phyloP scores from a whole-genome alignment of 495 filamentous ascomycete species.

The Hypoxylon lenormandii region DNA sequence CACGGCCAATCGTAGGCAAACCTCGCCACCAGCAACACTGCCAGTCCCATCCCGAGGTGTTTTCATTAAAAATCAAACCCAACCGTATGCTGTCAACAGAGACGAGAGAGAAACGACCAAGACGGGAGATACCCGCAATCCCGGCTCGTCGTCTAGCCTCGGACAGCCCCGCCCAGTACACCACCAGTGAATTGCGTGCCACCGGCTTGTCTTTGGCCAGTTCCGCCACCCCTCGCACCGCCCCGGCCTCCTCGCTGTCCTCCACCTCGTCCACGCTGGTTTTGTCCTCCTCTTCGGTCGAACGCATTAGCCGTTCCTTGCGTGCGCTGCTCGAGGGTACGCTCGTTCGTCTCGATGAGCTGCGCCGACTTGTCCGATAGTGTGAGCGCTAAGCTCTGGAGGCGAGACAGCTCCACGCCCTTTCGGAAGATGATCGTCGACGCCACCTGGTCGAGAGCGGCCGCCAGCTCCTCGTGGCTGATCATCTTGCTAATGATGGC shows the following conservation, averaged over 20 bases:
- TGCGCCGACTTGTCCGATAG: conserved; percentile 94
- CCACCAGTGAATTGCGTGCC: conserved; percentile 70
- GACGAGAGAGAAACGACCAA: conserved; percentile 40
- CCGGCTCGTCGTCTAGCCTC: conserved; percentile 54
- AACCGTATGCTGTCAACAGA: conserved; percentile 49
- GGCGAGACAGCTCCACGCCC: conserved; percentile 94
- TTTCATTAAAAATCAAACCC: conserved; percentile 44
- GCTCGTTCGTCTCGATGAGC: conserved; percentile 96
- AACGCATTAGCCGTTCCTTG: conserved; percentile 95
- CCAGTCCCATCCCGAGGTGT: conserved; percentile 34
- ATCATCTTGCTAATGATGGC: conserved; percentile 99
- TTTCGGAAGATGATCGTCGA: conserved; percentile 98
- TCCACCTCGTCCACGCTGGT: conserved; percentile 76
- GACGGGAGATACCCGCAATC: conserved; percentile 12
- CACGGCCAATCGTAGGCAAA: conserved; percentile 16
- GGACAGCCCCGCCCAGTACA: conserved; percentile 67
- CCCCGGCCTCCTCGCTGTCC: conserved; percentile 75
- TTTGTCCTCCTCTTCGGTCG: conserved; percentile 83
- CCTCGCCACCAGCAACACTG: conserved; percentile 19
- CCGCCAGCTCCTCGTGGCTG: conserved; percentile 95
- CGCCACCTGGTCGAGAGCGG: conserved; percentile 97
- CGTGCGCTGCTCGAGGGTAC: conserved; percentile 94
- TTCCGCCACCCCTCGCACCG: conserved; percentile 67
- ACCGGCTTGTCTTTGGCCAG: conserved; percentile 66
- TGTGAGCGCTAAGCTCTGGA: conserved; percentile 94